Base-by-base conservation (phyloP, 768 basidiomycete genomes). In the Tylopilus cervinicoccineus region DNA sequence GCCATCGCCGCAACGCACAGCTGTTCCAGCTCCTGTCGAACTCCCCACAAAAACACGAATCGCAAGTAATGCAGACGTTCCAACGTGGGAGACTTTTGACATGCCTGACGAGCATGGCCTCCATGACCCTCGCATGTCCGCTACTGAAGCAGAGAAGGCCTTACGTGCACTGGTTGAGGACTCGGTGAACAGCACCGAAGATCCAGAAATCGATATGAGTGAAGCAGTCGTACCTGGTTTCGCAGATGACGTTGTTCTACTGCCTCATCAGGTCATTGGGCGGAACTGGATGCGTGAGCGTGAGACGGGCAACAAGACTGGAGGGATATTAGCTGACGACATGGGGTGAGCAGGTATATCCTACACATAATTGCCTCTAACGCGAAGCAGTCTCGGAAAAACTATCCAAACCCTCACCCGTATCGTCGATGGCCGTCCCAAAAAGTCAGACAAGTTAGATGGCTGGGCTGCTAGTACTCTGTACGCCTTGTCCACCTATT, bases 271-370 rank as follows among this genome's bases (percentile, higher is more conserved):
- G 58, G 74, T 96, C 9, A 70, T 88, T 40, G 91, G 92, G 19
- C 76, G 93, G 0, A 67, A 68, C 22, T 99, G 94, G 94, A 93
- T 99, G 88, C 73, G 72, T 20, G 80, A 84, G 7, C 77, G 94
- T 17, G 95, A 98, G 67, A 66, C 75, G 8, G 83, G 80, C 27
- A 90, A 89, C 67, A 81, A 84, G 56, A 72, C 60, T 7, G 94
- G 95, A 2, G 95, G 95, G 0, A 93, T 97, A 55, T 70, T 96
- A 13, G 93, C 93, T 5, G 93, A 97, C 63, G 89, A 89, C 59
- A 90, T 90, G 86, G 88, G 87, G 87, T 86, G 57, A 41, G 74
- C 56, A 19, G 1, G 11, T 3, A 10, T 24, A 8, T n/a, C 47
- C 12, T 20, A 16, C 26, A 13, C 4, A 7, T 9, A 17, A 43